Base-by-base conservation (phyloP, 2,329 filamentous ascomycete genomes). In the Diaporthe sp. region DNA sequence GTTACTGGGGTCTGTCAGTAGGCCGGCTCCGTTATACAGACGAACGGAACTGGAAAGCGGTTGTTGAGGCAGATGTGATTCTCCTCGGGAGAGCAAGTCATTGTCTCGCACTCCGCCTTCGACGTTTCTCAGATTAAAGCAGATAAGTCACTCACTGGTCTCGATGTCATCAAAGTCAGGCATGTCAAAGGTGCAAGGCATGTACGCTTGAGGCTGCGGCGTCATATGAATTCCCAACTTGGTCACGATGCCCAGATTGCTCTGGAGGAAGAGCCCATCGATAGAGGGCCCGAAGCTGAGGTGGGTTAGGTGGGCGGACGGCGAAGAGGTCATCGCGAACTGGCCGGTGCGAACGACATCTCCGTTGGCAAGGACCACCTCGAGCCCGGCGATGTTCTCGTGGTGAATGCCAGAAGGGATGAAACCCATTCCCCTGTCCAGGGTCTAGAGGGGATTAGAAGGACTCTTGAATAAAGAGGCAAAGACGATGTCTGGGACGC, bases 201-300 rank as follows among this genome's bases (percentile, higher is more conserved):
- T 86, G 79, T 83, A 88, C 0, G 86, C 85, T 76, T 87, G 84
- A 8, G 86, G 84, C 74, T 84, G 83, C 6, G 83, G 83, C 17
- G 82, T 84, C 70, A 85, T 75, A 78, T 82, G 83, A 71, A 91
- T 84, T 0, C 88, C 88, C 83, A 91, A 87, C 79, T 90, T 90
- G 5, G 87, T 88, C 7, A 90, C 87, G 37, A 91, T 87, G 3
- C 88, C 89, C 9, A 90, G 82, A 74, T 89, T 90, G 20, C 85
- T 87, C 78, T 90, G 88, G 2, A 87, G 81, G 79, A 91, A 90
- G 3, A 90, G 84, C 0, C 87, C 87, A 67, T 87, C 86, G 55
- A 86, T 81, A 1, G 83, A 83, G 7, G 86, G 86, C 0, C 85
- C 85, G 75, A 85, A 87, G 9, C 81, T 83, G 75, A 84, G 81